Evolutionary conservation across 2,329 filamentous ascomycete genomes (phyloP).

Genomic region (Juglanconis sp.): DNA sequence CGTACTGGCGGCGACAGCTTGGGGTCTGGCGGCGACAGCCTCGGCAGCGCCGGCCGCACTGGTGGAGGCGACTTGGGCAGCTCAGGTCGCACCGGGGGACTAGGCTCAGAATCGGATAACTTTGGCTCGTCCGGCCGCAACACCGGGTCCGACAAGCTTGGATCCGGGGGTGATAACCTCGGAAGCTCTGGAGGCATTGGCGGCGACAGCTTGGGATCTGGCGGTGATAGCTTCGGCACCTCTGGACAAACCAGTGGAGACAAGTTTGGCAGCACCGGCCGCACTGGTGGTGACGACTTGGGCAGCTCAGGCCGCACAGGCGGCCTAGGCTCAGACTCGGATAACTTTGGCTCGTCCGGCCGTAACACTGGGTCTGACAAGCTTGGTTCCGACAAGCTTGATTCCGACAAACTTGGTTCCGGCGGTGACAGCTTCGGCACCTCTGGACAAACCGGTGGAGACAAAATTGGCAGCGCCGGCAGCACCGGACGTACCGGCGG

Average conservation of each 20-base stretch:
- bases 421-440: conserved; percentile 2
- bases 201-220: conserved; percentile 15
- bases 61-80: conserved; percentile 14
- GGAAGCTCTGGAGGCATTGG: conserved; percentile 9
- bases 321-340: not conserved
- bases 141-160: too few species aligned
- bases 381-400: too few species aligned
- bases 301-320: conserved; percentile 9
- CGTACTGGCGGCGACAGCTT: conserved; percentile 8
- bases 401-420: too few species aligned
- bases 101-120: conserved; percentile 3
- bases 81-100: conserved; percentile 1
- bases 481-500: not conserved
- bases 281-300: conserved; percentile 10
- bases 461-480: conserved; percentile 7
- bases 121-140: not conserved
- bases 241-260: conserved; percentile 1
- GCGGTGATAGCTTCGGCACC: conserved; percentile 4
- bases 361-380: too few species aligned
- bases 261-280: conserved; percentile 7
- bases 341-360: not conserved
- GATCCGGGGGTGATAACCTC: not conserved
- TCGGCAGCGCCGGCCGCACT: conserved; percentile 10
- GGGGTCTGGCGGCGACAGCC: not conserved
- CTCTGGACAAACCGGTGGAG: not conserved